Percentiles rank a stretch among this genome's conserved stretches.
These are phyloP conservation scores for Pelargonium fulgidum DNA, from an alignment of 441 rosid species.

Conservation along the genomic window DNA sequence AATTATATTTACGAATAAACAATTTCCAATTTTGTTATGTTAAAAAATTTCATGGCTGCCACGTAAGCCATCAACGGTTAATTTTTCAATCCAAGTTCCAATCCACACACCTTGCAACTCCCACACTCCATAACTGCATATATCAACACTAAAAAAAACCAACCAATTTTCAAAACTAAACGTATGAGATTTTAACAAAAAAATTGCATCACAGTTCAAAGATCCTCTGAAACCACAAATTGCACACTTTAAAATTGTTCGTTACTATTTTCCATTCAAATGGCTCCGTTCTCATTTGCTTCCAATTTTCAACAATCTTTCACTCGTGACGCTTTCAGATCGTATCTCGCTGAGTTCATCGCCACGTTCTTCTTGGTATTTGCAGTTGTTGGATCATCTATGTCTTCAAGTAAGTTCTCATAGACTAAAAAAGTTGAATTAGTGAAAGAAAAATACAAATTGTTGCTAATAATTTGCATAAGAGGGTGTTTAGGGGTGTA, in stretches of 20 bases:
- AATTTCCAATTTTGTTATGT: too few relatives aligned
- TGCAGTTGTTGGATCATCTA: conserved; percentile 78
- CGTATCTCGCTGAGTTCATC: conserved; percentile 83
- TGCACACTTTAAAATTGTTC: neutral
- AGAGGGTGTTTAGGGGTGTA: too few relatives aligned
- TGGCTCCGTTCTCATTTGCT: conserved; percentile 45
- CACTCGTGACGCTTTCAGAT: conserved; percentile 48
- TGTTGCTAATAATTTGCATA: too few relatives aligned
- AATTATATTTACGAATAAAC: too few relatives aligned
- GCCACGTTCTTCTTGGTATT: conserved; percentile 83
- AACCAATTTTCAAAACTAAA: neutral
- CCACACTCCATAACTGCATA: neutral
- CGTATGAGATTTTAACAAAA: too few relatives aligned
- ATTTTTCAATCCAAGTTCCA: neutral
- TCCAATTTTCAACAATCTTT: conserved; percentile 49
- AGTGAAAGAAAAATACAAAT: too few relatives aligned
- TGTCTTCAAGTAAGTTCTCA: conserved; percentile 54
- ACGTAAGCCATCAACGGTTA: neutral
- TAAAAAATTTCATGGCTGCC: neutral
- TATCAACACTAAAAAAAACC: neutral
- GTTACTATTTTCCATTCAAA: conserved; percentile 16
- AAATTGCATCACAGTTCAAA: too few relatives aligned
- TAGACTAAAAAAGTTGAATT: neutral
- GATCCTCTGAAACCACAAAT: too few relatives aligned
- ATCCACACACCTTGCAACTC: neutral